Evolutionary conservation across 73 alveolate species (phyloP).

Genomic region (Tetrahymena borealis): DNA sequence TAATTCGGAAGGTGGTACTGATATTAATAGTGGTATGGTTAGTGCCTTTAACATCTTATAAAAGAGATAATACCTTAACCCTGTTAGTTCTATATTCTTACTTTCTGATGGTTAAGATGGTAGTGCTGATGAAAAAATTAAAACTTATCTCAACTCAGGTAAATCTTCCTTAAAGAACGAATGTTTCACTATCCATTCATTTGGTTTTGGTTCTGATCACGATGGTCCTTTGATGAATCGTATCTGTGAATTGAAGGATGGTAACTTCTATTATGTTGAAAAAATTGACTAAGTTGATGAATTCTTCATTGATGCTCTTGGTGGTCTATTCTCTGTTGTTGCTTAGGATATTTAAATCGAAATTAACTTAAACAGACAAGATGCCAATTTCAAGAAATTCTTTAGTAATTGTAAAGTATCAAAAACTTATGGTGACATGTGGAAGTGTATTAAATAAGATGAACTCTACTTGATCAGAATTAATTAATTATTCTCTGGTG

Average conservation of each 20-base stretch:
- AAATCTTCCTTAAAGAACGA: not conserved
- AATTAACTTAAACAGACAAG: not conserved
- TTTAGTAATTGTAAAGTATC: not conserved
- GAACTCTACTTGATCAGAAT: not conserved
- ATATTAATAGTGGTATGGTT: conserved; percentile 15
- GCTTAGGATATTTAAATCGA: conserved; percentile 17
- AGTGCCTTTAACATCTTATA: conserved; percentile 15
- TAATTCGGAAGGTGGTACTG: conserved; percentile 11
- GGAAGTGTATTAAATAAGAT: not conserved
- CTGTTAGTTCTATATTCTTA: conserved; percentile 23
- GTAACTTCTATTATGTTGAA: conserved; percentile 58
- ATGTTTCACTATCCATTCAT: conserved; percentile 62
- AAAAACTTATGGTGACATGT: conserved; percentile 39
- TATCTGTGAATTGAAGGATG: conserved; percentile 56
- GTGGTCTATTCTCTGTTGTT: conserved; percentile 39
- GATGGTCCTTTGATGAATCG: conserved; percentile 59
- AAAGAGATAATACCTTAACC: conserved; percentile 13
- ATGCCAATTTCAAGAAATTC: not conserved
- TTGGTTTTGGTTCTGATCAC: conserved; percentile 74
- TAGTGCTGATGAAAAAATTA: conserved; percentile 11
- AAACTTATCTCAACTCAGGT: not conserved
- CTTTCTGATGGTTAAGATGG: conserved; percentile 38
- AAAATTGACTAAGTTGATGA: conserved; percentile 17
- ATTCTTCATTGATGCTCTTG: conserved; percentile 44
- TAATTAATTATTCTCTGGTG: conserved; percentile 17